These are phyloP conservation scores for Candida khao-thaluensis DNA, from an alignment of 805 yeast species.

Conservation along the genomic window DNA sequence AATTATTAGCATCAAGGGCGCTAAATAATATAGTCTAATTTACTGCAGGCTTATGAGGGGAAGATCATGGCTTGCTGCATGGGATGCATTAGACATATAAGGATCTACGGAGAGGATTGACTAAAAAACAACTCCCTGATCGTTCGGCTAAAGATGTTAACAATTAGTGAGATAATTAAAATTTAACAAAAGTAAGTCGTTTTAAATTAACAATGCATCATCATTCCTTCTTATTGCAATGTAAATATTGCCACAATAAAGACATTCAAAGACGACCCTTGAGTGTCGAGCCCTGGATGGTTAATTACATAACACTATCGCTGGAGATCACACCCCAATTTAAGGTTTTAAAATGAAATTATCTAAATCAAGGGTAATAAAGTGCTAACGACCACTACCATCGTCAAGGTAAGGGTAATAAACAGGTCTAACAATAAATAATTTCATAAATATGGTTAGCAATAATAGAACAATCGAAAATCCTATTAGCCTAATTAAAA, in stretches of 20 bases:
- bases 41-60: background rate
- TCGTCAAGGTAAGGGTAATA: too few relatives aligned
- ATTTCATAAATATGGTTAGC: background rate
- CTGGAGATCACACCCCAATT: too few relatives aligned
- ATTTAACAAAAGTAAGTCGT: background rate
- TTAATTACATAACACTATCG: too few relatives aligned
- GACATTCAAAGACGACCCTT: constrained; percentile 1
- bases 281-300: constrained; percentile 1
- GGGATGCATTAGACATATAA: too few relatives aligned
- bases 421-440: too few relatives aligned
- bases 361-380: too few relatives aligned
- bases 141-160: constrained; percentile 3
- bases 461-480: background rate
- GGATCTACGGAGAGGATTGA: background rate
- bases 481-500: constrained; percentile 1
- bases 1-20: too few relatives aligned
- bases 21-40: too few relatives aligned
- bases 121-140: background rate
- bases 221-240: constrained; percentile 7
- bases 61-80: background rate
- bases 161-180: background rate
- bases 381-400: too few relatives aligned
- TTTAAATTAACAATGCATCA: constrained; percentile 1
- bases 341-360: too few relatives aligned
- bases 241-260: background rate